phyloP scores from a whole-genome alignment of 306 rosid genomes.

The Vigna mungo region DNA sequence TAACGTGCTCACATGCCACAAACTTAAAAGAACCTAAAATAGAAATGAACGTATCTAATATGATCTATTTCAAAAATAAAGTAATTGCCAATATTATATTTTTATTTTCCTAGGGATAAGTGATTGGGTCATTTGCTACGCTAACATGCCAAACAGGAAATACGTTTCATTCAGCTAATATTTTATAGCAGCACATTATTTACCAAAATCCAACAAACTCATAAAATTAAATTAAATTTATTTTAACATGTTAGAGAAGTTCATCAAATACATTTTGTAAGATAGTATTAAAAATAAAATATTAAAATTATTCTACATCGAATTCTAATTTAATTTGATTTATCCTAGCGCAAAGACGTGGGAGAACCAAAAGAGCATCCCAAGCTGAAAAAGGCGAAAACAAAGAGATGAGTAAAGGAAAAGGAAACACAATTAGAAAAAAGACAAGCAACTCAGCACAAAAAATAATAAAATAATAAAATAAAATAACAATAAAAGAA shows the following conservation, averaged over 20 bases:
- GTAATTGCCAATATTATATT: background rate
- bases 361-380: background rate
- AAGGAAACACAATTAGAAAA: conserved; percentile 23
- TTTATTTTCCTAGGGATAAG: background rate
- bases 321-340: background rate
- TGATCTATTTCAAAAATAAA: background rate
- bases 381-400: background rate
- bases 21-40: too few relatives aligned
- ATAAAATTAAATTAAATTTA: background rate
- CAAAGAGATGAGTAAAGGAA: conserved; percentile 33
- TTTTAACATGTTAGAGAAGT: background rate
- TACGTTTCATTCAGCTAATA: too few relatives aligned
- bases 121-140: background rate
- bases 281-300: background rate
- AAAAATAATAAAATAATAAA: background rate
- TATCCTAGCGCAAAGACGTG: background rate
- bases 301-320: background rate
- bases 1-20: too few relatives aligned
- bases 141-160: too few relatives aligned
- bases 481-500: background rate
- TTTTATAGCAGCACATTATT: background rate
- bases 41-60: too few relatives aligned
- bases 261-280: background rate
- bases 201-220: background rate
- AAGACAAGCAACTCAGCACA: background rate